phyloP scores from a whole-genome alignment of 108 stramenopile species.

The Ochromonas danica region DNA sequence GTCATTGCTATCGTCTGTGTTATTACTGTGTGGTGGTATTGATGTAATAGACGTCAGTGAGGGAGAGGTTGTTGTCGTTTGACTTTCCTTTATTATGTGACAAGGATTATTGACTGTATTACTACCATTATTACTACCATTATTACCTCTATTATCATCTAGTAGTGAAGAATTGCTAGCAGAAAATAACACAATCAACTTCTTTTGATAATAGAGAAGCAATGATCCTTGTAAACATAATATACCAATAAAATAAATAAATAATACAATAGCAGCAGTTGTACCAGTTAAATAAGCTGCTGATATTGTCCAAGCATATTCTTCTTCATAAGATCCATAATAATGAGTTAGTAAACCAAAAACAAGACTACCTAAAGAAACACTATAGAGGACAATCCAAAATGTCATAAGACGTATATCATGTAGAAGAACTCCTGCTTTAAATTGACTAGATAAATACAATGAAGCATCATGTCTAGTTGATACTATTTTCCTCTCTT shows the following conservation, averaged over 20 bases:
- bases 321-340: background rate
- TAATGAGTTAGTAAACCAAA: background rate
- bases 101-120: background rate
- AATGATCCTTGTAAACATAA: background rate
- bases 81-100: too few species aligned
- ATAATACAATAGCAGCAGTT: background rate
- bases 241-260: background rate
- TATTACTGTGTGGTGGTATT: too few species aligned
- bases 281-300: background rate
- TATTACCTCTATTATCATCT: background rate
- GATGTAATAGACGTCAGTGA: too few species aligned
- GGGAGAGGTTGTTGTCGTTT: too few species aligned
- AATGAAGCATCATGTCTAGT: too few species aligned
- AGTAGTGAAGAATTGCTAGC: background rate
- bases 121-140: background rate
- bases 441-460: too few species aligned
- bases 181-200: background rate
- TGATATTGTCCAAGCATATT: slow-evolving; percentile 16
- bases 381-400: too few species aligned
- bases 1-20: too few species aligned
- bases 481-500: too few species aligned
- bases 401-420: too few species aligned
- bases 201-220: background rate
- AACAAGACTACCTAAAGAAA: too few species aligned
- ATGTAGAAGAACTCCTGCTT: too few species aligned